Conservation (phyloP, 805 yeast species). For the Isabelozyma rhagii region DNA sequence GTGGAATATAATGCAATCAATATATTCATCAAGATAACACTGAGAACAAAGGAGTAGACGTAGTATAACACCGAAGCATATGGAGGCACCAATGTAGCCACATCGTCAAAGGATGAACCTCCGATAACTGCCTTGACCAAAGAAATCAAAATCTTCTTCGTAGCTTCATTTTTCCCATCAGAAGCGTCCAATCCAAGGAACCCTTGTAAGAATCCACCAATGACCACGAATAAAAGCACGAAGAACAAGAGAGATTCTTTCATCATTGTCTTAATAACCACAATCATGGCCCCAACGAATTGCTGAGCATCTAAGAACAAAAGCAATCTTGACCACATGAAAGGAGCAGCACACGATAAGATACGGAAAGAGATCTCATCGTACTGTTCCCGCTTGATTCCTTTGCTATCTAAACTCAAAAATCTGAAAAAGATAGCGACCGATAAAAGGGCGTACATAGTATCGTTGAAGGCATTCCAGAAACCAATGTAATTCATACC, state of each 20-base stretch:
- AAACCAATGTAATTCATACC: conserved; percentile 72
- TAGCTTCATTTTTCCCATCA: conserved; percentile 79
- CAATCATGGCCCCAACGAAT: conserved; percentile 87
- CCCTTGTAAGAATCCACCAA: conserved; percentile 81
- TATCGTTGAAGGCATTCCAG: conserved; percentile 75
- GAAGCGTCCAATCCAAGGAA: conserved; percentile 84
- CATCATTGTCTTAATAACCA: conserved; percentile 82
- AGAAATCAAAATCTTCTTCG: conserved; percentile 58
- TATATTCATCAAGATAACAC: conserved; percentile 76
- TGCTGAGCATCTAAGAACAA: conserved; percentile 74
- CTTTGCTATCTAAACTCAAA: conserved; percentile 28
- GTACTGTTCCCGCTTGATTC: conserved; percentile 23
- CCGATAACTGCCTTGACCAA: conserved; percentile 73
- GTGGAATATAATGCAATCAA: conserved; percentile 82
- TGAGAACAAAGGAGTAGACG: conserved; percentile 69
- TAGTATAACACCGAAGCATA: conserved; percentile 80
- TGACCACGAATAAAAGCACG: conserved; percentile 64
- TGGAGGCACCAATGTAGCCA: conserved; percentile 75
- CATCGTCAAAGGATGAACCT: conserved; percentile 67
- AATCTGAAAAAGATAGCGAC: conserved; percentile 56
- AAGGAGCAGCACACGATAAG: conserved; percentile 77
- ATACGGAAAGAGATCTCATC: conserved; percentile 66
- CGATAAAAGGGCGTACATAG: conserved; percentile 55
- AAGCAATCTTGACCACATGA: conserved; percentile 79
- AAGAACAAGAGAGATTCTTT: conserved; percentile 82